Evolutionary conservation across 2,329 filamentous ascomycete genomes (phyloP), one percentile per base, ranked within the genome.

Genomic region (Cadophora sp.): DNA sequence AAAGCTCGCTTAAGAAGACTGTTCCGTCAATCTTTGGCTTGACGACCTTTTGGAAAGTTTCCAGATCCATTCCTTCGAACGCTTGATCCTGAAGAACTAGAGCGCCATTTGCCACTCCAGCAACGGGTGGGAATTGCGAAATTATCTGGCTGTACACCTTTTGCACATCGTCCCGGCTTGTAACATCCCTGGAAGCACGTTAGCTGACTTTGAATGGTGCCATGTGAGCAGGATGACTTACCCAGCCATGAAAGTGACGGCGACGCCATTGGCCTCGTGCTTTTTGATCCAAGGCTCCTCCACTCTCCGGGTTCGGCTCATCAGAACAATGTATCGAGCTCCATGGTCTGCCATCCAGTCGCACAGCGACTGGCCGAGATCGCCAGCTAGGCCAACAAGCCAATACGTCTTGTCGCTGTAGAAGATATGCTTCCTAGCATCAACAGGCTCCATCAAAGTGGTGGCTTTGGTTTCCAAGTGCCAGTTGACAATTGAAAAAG

Each of bases 71-170:
- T 19, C 76, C 72, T 4, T 51, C 53, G 51, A 82, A 76, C 1
- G 74, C 55, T 1, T 22, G 63, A 66, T 84, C 82, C 1, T 74
- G 66, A 0, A 85, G 76, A 3, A 84, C 78, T 79, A 84, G 80
- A 11, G 83, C 82, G 0, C 78, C 83, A 40, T 84, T 77, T 1
- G 76, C 77, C 0, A 84, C 80, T n/a, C 83, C 83, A 0, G 72
- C 77, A 48, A 85, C 78, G 0, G 77, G 4, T 31, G 65, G 66
- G 82, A 74, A 43, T 81, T 75, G 7, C 16, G 29, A 24, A 1
- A 6, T 27, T 27, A 50, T 62, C n/a, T n/a, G 12, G 34, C 7
- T 22, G 24, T 37, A 24, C 14, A 43, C 37, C 6, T 7, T n/a
- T 14, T 9, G 29, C 12, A 43, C 29, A 19, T 60, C n/a, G n/a